Evolutionary conservation across 1,284 basidiomycete genomes (phyloP).

Genomic region (Stygiomarasmius scandens): DNA sequence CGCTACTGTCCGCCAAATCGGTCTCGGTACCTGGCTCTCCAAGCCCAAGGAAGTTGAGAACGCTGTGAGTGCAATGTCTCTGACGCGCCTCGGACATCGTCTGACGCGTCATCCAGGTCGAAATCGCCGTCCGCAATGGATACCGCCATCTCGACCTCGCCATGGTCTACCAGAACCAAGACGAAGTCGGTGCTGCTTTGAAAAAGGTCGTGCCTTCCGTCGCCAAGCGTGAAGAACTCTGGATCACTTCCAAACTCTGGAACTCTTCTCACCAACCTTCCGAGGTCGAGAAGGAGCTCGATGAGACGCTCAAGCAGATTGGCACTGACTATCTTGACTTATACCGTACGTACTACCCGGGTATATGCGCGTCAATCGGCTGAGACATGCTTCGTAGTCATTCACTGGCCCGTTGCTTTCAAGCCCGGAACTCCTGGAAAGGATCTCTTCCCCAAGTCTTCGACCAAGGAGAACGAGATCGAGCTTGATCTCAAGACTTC

Average conservation of each 20-base stretch:
- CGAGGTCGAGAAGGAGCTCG: conserved; percentile 71
- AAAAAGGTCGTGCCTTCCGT: conserved; percentile 81
- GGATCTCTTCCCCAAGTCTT: conserved; percentile 57
- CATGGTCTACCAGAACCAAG: conserved; percentile 73
- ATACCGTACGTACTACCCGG: conserved; percentile 71
- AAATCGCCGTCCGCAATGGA: conserved; percentile 70
- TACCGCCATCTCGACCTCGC: conserved; percentile 85
- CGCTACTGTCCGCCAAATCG: conserved; percentile 67
- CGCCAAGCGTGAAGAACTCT: conserved; percentile 81
- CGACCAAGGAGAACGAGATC: conserved; percentile 46
- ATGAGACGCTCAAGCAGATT: conserved; percentile 74
- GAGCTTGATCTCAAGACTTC: conserved; percentile 63
- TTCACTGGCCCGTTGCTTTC: conserved; percentile 91
- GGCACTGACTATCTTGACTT: conserved; percentile 80
- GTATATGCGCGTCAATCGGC: conserved; percentile 16
- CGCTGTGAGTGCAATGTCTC: conserved; percentile 50
- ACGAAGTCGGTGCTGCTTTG: conserved; percentile 72
- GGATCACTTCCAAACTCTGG: conserved; percentile 86
- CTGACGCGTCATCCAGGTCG: conserved; percentile 54
- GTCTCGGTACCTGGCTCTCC: conserved; percentile 84
- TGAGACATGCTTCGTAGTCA: conserved; percentile 59
- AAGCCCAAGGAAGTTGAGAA: conserved; percentile 77
- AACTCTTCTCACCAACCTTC: conserved; percentile 67
- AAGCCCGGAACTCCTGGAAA: conserved; percentile 45
- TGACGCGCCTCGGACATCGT: background rate